These are phyloP conservation scores for Aspergillus heteromorphus DNA, from an alignment of 495 filamentous ascomycete species.

Conservation along the genomic window DNA sequence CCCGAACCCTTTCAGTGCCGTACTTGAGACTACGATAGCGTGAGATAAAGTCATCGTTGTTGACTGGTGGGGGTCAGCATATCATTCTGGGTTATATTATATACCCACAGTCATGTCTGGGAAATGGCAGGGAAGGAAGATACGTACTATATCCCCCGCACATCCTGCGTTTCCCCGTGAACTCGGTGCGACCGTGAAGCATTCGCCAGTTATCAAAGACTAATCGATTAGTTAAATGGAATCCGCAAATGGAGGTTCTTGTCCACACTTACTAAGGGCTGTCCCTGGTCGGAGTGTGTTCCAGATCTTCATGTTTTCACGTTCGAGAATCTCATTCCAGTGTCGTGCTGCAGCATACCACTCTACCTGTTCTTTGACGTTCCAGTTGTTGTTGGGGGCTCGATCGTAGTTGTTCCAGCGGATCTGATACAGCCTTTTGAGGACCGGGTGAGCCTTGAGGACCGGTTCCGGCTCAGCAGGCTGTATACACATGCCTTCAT, in stretches of 20 bases:
- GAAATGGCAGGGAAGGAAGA: neutral
- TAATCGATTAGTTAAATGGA: constrained; percentile 27
- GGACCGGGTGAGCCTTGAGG: constrained; percentile 44
- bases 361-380: constrained; percentile 27
- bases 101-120: too few species aligned
- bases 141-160: constrained; percentile 82
- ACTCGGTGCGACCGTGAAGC: constrained; percentile 75
- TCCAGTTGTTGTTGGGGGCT: constrained; percentile 47
- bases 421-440: constrained; percentile 52
- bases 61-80: constrained; percentile 48
- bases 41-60: constrained; percentile 81
- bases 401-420: constrained; percentile 93
- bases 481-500: constrained; percentile 71
- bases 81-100: too few species aligned
- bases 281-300: constrained; percentile 73
- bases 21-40: constrained; percentile 67
- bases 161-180: constrained; percentile 78
- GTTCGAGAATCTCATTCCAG: constrained; percentile 57
- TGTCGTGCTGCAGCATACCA: constrained; percentile 76
- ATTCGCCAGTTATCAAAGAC: constrained; percentile 97
- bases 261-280: constrained; percentile 56
- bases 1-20: constrained; percentile 48
- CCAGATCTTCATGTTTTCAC: constrained; percentile 57
- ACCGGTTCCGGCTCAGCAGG: constrained; percentile 59
- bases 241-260: neutral